Percentiles rank a stretch among this genome's conserved stretches.
phyloP scores from a whole-genome alignment of 305 asterid species.

The Fraxinus sp. region DNA sequence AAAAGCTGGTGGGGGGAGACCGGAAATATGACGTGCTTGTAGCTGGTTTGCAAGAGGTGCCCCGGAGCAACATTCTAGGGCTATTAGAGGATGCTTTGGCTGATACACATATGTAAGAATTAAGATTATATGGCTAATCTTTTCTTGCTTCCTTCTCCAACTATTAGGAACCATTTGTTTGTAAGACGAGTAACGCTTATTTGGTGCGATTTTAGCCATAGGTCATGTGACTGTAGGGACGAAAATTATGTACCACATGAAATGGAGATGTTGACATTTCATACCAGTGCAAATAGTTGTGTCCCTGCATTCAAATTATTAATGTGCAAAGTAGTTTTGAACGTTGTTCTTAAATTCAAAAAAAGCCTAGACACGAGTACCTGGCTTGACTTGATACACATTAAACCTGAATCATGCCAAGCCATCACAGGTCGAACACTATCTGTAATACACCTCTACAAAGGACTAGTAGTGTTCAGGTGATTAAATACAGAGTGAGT shows the following conservation, averaged over 20 bases:
- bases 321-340: neutral
- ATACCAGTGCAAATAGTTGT: neutral
- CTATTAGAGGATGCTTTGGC: slow-evolving; percentile 42
- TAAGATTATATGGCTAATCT: neutral
- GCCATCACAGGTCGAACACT: neutral
- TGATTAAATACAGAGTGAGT: neutral
- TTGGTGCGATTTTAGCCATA: slow-evolving; percentile 3
- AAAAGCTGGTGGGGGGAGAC: slow-evolving; percentile 45
- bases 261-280: neutral
- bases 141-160: neutral
- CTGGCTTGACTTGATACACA: neutral
- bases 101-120: slow-evolving; percentile 51
- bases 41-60: slow-evolving; percentile 72
- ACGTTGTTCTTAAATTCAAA: neutral
- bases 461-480: no score
- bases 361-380: neutral
- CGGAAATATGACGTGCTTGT: slow-evolving; percentile 55
- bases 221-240: neutral
- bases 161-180: neutral
- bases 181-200: neutral
- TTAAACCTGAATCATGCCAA: neutral
- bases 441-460: no score
- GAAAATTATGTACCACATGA: neutral
- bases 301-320: neutral
- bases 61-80: slow-evolving; percentile 39